Evolutionary conservation across 164 flowering plant species (phyloP).

Genomic region (Magnolia kwangsiensis): DNA sequence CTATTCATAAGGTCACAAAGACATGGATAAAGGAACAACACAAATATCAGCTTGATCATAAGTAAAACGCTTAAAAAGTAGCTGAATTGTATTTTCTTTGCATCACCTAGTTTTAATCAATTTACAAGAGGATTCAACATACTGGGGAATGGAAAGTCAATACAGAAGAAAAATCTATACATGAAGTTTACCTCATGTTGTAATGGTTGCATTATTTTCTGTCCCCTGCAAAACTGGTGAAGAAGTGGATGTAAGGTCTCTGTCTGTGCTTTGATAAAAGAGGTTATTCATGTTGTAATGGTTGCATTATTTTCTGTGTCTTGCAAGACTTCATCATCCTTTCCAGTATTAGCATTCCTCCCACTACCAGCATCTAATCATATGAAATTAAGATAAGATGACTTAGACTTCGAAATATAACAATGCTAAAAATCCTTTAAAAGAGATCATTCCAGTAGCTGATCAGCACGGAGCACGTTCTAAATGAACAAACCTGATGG

Average conservation of each 20-base stretch:
- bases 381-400: background rate
- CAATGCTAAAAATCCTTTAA: background rate
- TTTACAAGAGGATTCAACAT: background rate
- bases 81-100: background rate
- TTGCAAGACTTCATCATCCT: slow-evolving; percentile 51
- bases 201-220: slow-evolving; percentile 36
- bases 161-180: background rate
- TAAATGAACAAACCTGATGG: too few species aligned
- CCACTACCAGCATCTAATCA: slow-evolving; percentile 61
- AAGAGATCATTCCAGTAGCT: too few species aligned
- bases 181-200: slow-evolving; percentile 31
- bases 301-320: too few species aligned
- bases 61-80: background rate
- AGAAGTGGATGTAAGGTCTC: slow-evolving; percentile 23
- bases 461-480: background rate
- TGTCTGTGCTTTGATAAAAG: slow-evolving; percentile 25
- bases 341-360: slow-evolving; percentile 38
- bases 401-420: background rate
- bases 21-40: too few species aligned
- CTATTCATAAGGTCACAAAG: too few species aligned
- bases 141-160: background rate
- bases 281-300: too few species aligned
- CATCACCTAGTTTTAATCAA: background rate
- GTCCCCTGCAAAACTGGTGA: slow-evolving; percentile 35
- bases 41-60: too few species aligned